These are phyloP conservation scores for Leccinum subgranulosum DNA, from an alignment of 768 basidiomycete genomes.

Conservation along the genomic window DNA sequence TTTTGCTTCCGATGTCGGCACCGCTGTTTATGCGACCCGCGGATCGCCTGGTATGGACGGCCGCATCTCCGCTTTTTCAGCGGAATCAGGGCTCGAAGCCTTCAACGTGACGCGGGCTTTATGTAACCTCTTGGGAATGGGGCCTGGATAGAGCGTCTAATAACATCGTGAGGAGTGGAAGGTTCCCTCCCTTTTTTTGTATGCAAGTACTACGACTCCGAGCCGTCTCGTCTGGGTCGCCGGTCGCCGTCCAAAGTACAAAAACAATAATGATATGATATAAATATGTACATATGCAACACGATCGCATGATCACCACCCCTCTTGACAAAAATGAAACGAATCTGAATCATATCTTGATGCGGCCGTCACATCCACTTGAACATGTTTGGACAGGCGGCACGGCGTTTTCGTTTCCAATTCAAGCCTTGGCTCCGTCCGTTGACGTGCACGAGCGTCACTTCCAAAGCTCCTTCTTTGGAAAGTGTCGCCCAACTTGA, in stretches of 20 bases:
- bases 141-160: background rate
- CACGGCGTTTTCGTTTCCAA: background rate
- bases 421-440: background rate
- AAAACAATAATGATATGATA: background rate
- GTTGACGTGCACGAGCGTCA: background rate
- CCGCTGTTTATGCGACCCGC: constrained; percentile 15
- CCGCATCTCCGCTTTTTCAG: background rate
- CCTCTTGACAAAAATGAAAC: background rate
- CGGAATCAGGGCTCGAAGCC: background rate
- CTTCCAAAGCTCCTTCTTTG: background rate
- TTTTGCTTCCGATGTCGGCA: constrained; percentile 12
- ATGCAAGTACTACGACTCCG: background rate
- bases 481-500: background rate
- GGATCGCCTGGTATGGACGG: background rate
- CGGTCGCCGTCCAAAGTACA: background rate
- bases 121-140: background rate
- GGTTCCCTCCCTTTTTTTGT: background rate
- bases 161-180: background rate
- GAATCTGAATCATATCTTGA: background rate
- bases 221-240: background rate
- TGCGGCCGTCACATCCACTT: background rate
- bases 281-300: background rate
- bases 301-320: background rate
- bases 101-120: background rate
- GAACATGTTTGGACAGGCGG: background rate